These are phyloP conservation scores for Tricholoma matsutake DNA, from an alignment of 768 basidiomycete species.

Conservation along the genomic window DNA sequence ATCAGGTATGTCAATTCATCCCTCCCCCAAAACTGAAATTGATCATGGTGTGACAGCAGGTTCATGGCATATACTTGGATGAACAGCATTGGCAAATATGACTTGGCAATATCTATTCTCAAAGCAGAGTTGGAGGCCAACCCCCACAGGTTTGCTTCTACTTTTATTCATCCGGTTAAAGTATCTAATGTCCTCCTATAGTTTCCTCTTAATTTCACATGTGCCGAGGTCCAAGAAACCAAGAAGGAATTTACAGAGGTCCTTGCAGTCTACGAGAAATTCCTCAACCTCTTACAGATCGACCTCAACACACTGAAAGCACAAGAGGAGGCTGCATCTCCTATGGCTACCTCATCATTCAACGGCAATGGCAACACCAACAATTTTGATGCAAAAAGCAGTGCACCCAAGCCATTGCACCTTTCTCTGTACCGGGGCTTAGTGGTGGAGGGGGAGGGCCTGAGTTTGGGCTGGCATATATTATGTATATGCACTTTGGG, in stretches of 20 bases:
- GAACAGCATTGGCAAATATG: slow-evolving; percentile 66
- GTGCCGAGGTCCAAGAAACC: no score
- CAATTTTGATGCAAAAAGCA: not conserved
- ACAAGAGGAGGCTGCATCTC: slow-evolving; percentile 34
- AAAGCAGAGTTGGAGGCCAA: no score
- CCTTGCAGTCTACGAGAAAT: slow-evolving; percentile 67
- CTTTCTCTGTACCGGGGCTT: not conserved
- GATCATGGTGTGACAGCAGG: no score
- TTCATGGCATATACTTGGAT: no score
- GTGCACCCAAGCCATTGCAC: not conserved
- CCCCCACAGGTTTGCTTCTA: slow-evolving; percentile 51
- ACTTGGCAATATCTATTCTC: slow-evolving; percentile 79
- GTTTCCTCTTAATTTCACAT: slow-evolving; percentile 92
- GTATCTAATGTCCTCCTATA: slow-evolving; percentile 28
- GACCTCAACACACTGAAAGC: slow-evolving; percentile 61
- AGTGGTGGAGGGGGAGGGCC: slow-evolving; percentile 27
- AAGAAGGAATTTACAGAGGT: no score
- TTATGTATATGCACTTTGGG: slow-evolving; percentile 91
- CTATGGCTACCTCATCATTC: no score
- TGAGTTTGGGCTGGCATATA: slow-evolving; percentile 79
- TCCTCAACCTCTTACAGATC: slow-evolving; percentile 61
- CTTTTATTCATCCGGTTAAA: not conserved
- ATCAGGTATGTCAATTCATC: slow-evolving; percentile 63
- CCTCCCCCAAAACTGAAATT: not conserved
- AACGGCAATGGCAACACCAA: slow-evolving; percentile 7